A percentile compares a stretch with the other conserved stretches of the same genome.
These are phyloP conservation scores for Euphrasia arctica DNA, from an alignment of 305 asterid genomes.

Conservation along the genomic window DNA sequence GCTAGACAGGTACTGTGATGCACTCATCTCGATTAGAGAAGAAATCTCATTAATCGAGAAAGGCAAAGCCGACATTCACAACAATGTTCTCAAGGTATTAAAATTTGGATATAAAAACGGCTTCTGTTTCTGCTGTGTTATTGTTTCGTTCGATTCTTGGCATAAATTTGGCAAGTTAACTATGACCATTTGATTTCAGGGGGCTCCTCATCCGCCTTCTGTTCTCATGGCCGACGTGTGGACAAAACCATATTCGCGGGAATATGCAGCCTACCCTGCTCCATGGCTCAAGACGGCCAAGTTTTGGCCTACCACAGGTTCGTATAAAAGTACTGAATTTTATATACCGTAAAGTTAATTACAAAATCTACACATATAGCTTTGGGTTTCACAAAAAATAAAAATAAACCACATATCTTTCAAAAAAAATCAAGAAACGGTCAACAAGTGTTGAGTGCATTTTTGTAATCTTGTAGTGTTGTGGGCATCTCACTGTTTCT, in stretches of 20 bases:
- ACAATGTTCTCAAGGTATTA: constrained; percentile 90
- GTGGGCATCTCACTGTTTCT: too few species aligned
- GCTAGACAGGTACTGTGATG: constrained; percentile 85
- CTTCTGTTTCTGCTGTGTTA: neutral
- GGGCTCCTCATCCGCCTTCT: constrained; percentile 98
- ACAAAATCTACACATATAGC: neutral
- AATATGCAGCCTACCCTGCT: constrained; percentile 96
- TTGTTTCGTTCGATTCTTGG: neutral
- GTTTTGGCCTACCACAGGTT: constrained; percentile 95
- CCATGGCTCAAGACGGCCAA: constrained; percentile 86
- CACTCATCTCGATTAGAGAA: constrained; percentile 89
- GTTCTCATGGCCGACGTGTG: constrained; percentile 91
- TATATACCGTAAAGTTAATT: neutral
- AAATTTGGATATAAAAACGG: neutral
- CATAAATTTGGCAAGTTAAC: neutral
- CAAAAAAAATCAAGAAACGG: too few species aligned
- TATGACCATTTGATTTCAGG: constrained; percentile 37
- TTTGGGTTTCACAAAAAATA: too few species aligned
- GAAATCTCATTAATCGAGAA: constrained; percentile 82
- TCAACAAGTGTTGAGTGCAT: too few species aligned
- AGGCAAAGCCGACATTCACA: constrained; percentile 71
- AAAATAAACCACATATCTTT: too few species aligned
- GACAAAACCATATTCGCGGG: constrained; percentile 90
- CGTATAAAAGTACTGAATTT: constrained; percentile 18
- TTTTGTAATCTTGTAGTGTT: too few species aligned